Evolutionary conservation across 179 eudicot species (phyloP).

Genomic region (Silene noctiflora): DNA sequence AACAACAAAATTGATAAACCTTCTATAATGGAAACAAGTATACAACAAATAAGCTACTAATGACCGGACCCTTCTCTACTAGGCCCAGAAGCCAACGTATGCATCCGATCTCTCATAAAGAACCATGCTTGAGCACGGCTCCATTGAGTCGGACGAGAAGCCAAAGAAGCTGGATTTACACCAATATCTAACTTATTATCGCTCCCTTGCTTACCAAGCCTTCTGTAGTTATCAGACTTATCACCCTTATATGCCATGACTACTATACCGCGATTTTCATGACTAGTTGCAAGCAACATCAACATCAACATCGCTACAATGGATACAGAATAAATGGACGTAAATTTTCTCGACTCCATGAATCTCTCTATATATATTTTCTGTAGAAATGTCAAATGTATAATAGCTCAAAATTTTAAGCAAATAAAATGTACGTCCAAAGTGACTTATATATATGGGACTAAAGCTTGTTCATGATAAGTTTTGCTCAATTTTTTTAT

Average conservation of each 20-base stretch:
- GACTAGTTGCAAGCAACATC: slow-evolving; percentile 10
- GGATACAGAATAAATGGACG: neutral
- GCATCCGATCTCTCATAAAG: slow-evolving; percentile 16
- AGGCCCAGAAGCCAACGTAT: slow-evolving; percentile 36
- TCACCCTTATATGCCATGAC: slow-evolving; percentile 12
- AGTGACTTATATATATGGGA: slow-evolving; percentile 10
- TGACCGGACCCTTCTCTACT: slow-evolving; percentile 47
- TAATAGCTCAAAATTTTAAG: neutral
- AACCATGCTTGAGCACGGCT: slow-evolving; percentile 14
- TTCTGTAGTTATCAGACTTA: neutral
- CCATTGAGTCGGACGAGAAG: slow-evolving; percentile 7
- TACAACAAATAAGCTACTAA: neutral
- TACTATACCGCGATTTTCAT: neutral
- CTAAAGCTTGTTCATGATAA: neutral
- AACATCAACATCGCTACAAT: slow-evolving; percentile 24
- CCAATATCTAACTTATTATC: neutral
- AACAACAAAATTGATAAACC: neutral
- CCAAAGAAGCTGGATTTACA: neutral
- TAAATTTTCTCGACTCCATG: neutral
- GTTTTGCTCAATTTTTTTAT: neutral
- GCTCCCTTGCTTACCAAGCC: neutral
- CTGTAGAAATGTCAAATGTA: neutral
- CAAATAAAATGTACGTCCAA: slow-evolving; percentile 4
- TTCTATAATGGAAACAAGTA: neutral
- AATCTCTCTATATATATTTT: neutral